Evolutionary conservation across 371 early-diverging fungal genomes (phyloP), one percentile per base, ranked within the genome.

Genomic region (Sporodiniella umbellata): DNA sequence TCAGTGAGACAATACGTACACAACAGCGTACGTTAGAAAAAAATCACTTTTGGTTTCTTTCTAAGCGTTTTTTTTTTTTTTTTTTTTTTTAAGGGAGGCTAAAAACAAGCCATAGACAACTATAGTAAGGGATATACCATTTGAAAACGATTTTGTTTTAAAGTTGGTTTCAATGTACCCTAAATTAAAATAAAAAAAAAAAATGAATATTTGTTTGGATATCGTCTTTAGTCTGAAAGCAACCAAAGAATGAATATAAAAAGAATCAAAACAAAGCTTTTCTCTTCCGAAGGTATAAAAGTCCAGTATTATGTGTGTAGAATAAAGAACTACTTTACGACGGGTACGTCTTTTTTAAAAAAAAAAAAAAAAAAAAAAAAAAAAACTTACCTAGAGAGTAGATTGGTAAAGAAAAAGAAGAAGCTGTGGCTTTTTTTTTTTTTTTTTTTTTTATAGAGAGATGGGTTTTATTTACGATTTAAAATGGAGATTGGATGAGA

Each of bases 321-420:
- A 31, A 31, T 31, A 31, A 8, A 31, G 12, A 12, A 31, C 12
- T 12, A 31, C 31, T 31, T 31, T 31, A 31, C 31, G 12, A 12
- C 31, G 31, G 31, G 12, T 31, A 10, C 12, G 12, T 12, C 70
- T 90, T 53, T 78, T 80, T 69, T 69, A 64, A 64, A 52, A 68
- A 81, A 72, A 71, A 68, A 72, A 81, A 52, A 81, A 79, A 77
- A 53, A 46, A 18, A 28, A 22, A 30, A 28, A 23, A 26, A 22
- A 21, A 59, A 25, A 39, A 62, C 83, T 53, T 78, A 88, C 89
- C 94, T n/a, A n/a, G n/a, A n/a, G n/a, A n/a, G n/a, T n/a, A n/a
- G n/a, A n/a, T n/a, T n/a, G n/a, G n/a, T n/a, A n/a, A n/a, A n/a
- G n/a, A n/a, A n/a, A n/a, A n/a, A n/a, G n/a, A n/a, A n/a, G n/a